A percentile compares a stretch with the other conserved stretches of the same genome.
Conservation (phyloP, 1,139 yeast species). For the Pichia sp. region DNA sequence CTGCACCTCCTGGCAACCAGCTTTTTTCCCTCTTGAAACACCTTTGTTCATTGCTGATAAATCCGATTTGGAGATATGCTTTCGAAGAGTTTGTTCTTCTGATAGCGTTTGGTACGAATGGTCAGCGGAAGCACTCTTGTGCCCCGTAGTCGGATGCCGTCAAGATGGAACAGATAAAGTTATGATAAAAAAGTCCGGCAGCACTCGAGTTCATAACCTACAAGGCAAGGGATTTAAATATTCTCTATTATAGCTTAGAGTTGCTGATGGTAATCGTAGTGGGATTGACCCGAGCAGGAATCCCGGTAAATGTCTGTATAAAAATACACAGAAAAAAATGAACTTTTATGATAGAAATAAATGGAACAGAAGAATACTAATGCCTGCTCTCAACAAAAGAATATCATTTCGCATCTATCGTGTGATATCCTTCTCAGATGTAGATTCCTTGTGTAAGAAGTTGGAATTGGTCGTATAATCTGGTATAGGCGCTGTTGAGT, state of each 20-base stretch:
- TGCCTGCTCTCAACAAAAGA: too few species aligned
- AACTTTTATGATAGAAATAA: too few species aligned
- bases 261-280: too few species aligned
- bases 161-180: too few species aligned
- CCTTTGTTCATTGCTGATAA: conserved; percentile 46
- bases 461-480: conserved; percentile 92
- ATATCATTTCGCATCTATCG: too few species aligned
- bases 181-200: too few species aligned
- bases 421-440: conserved; percentile 35
- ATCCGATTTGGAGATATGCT: conserved; percentile 42
- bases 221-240: conserved; percentile 29
- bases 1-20: conserved; percentile 64
- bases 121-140: conserved; percentile 47
- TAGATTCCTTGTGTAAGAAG: conserved; percentile 91
- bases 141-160: too few species aligned
- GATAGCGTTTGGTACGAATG: conserved; percentile 68
- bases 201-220: conserved; percentile 37
- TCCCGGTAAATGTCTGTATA: too few species aligned
- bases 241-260: background rate
- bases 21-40: conserved; percentile 58
- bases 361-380: too few species aligned
- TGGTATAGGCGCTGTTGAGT: conserved; percentile 80
- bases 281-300: too few species aligned
- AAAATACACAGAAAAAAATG: too few species aligned
- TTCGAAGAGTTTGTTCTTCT: conserved; percentile 33